phyloP scores from a whole-genome alignment of 148 eudicot genomes.

The Bassia scoparia region DNA sequence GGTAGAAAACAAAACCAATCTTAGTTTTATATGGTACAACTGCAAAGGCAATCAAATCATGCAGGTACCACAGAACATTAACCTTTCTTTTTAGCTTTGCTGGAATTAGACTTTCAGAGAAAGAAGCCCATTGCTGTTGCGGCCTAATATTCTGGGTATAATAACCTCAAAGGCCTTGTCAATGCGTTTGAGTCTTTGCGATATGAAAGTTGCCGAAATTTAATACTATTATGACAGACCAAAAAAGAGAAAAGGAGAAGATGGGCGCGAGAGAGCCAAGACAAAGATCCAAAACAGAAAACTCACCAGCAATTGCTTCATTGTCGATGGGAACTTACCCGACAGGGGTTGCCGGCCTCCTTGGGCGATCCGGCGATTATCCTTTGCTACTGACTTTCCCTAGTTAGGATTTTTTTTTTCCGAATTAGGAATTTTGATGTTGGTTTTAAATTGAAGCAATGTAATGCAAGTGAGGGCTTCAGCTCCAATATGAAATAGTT shows the following conservation, averaged over 20 bases:
- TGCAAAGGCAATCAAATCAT: no score
- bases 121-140: not conserved
- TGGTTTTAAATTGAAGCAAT: not conserved
- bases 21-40: no score
- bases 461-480: not conserved
- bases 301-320: not conserved
- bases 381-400: not conserved
- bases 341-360: not conserved
- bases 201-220: not conserved
- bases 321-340: not conserved
- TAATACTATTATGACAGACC: not conserved
- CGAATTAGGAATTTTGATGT: not conserved
- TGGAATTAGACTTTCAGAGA: no score
- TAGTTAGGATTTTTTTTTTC: not conserved
- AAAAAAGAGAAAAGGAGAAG: not conserved
- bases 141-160: not conserved
- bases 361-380: not conserved
- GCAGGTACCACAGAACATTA: no score
- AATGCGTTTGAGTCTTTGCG: not conserved
- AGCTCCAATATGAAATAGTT: no score
- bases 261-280: not conserved
- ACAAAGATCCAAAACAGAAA: not conserved
- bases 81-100: no score
- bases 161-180: not conserved
- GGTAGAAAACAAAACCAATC: no score